Conservation (phyloP, 441 rosid genomes). For the Brassica balearica region DNA sequence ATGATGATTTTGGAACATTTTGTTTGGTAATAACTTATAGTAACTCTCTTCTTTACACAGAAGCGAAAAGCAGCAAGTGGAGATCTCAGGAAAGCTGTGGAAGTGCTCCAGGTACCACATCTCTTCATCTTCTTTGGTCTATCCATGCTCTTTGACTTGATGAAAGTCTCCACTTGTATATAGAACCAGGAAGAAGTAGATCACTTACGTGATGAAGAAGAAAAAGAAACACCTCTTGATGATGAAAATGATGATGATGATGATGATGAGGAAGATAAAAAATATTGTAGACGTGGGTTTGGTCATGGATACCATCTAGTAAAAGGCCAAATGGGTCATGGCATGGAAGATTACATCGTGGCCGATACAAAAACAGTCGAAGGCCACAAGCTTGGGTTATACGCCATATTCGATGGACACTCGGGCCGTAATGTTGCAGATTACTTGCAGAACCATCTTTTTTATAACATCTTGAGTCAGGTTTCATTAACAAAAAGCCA, state of each 20-base stretch:
- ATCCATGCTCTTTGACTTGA: not conserved
- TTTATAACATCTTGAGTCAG: constrained; percentile 54
- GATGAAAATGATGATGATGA: constrained; percentile 14
- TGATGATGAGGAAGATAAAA: constrained; percentile 20
- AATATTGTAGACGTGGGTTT: constrained; percentile 23
- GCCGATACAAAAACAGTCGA: constrained; percentile 48
- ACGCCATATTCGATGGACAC: constrained; percentile 70
- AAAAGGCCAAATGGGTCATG: constrained; percentile 58
- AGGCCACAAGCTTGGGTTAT: constrained; percentile 53
- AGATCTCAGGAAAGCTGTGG: constrained; percentile 19
- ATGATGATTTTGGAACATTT: not conserved
- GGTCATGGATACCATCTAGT: constrained; percentile 57
- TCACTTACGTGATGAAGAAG: not conserved
- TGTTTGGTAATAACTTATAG: not conserved
- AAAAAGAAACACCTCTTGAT: constrained; percentile 31
- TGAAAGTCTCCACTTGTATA: constrained; percentile 12
- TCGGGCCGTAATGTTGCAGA: constrained; percentile 55
- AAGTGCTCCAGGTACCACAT: constrained; percentile 18
- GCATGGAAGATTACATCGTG: constrained; percentile 63
- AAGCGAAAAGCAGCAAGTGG: constrained; percentile 28
- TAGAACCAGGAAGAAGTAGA: constrained; percentile 21
- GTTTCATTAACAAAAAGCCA: constrained; percentile 23
- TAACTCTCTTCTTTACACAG: constrained; percentile 24
- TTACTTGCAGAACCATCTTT: constrained; percentile 56
- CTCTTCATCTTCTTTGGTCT: not conserved